phyloP scores from a whole-genome alignment of 768 basidiomycete genomes.

The Lentinula sp. region DNA sequence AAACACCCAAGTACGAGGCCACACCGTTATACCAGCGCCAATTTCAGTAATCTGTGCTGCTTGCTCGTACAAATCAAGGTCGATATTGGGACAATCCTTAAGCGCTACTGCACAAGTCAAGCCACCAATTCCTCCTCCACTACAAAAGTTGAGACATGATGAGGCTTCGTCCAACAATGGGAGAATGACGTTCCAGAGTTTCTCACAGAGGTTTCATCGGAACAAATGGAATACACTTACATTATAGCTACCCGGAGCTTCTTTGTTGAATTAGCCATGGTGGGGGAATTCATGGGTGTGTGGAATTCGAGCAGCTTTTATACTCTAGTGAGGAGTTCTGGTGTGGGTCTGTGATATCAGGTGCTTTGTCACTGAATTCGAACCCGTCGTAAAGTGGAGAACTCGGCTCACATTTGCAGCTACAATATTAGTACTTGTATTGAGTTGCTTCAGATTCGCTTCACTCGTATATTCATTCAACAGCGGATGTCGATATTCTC shows the following conservation, averaged over 20 bases:
- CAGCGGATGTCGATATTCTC: too few species aligned
- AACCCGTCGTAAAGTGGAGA: too few species aligned
- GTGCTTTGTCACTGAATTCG: background rate
- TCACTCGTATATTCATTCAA: too few species aligned
- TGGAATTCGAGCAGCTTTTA: background rate
- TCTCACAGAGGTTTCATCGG: background rate
- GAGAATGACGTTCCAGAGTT: background rate
- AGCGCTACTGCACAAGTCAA: constrained; percentile 30
- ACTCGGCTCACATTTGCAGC: too few species aligned
- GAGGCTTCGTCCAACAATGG: background rate
- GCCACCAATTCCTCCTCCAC: constrained; percentile 36
- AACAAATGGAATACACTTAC: background rate
- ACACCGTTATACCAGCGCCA: constrained; percentile 39
- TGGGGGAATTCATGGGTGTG: background rate
- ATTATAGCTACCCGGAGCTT: constrained; percentile 14
- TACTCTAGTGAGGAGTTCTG: background rate
- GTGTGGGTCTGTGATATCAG: background rate
- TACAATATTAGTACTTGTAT: too few species aligned
- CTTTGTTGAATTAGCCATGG: background rate
- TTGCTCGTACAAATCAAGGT: constrained; percentile 38
- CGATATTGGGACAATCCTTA: constrained; percentile 13
- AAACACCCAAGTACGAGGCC: constrained; percentile 32
- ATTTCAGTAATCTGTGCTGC: constrained; percentile 30
- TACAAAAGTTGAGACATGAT: constrained; percentile 7
- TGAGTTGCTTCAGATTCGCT: too few species aligned